Evolutionary conservation across 2,329 filamentous ascomycete genomes (phyloP), one percentile per base, ranked within the genome.

Genomic region (Didymosphaeria variabile): DNA sequence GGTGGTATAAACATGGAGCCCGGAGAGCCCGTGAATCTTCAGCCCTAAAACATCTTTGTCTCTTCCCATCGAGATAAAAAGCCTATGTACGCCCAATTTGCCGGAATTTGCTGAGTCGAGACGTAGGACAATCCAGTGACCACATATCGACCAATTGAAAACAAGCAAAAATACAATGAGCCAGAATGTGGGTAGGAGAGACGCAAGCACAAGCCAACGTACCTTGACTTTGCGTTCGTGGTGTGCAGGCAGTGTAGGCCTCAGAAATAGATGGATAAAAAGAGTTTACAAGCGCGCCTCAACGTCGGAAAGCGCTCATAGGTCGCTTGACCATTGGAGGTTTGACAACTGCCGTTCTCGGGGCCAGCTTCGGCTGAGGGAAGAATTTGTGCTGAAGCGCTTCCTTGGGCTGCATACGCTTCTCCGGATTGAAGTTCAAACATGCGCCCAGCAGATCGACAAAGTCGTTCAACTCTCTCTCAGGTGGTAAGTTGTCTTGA

Each of bases 321-420:
- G 47, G 47, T 15, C 56, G 56, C 50, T 53, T 58, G 19, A 58
- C 42, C 67, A 72, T 64, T 6, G 67, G 55, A 9, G 70, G 71
- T 59, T 74, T 75, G 47, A 72, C 67, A 5, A 73, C 69, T n/a
- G 71, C 62, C 31, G 57, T 13, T 15, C 67, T 72, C 15, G 71
- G 62, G 4, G 64, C 49, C 17, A 67, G n/a, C n/a, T 59, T 70
- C 53, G 68, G 69, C 51, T 57, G 65, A n/a, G 63, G 82, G 70
- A 98, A 93, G 79, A 98, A 98, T 1, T 91, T 91, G 82, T 98
- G 94, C 73, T 89, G 90, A 70, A 98, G 82, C 52, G 95, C 95
- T 72, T 98, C 94, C 15, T 86, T 83, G 0, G 95, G 92, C 50
- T 91, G 94, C 72, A 95, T 91, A 64, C 95, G 87, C 83, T 96